Percentiles rank a stretch among this genome's conserved stretches.
phyloP scores from a whole-genome alignment of 345 rosid genomes.

The Moricandia moricandioides region DNA sequence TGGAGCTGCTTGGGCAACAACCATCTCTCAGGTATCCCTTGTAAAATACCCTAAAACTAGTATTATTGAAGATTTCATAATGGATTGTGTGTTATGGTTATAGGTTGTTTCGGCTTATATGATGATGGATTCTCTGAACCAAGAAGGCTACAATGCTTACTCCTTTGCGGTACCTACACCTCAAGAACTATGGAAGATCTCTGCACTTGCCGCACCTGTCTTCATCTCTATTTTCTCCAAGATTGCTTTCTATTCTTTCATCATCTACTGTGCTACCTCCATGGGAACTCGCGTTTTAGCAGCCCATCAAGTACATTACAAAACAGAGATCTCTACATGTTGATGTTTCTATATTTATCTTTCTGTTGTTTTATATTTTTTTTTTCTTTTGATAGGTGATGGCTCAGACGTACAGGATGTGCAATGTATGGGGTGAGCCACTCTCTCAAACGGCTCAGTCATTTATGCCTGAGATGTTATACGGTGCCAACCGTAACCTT shows the following conservation, averaged over 20 bases:
- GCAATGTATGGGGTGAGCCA: conserved; percentile 80
- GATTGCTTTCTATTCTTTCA: conserved; percentile 77
- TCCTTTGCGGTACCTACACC: conserved; percentile 60
- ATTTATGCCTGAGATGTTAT: conserved; percentile 83
- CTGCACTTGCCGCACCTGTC: conserved; percentile 54
- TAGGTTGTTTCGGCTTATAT: conserved; percentile 85
- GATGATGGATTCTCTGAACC: conserved; percentile 80
- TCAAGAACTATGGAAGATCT: conserved; percentile 52
- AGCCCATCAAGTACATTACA: conserved; percentile 75
- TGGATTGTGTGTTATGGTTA: conserved; percentile 5
- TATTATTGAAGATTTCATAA: not conserved
- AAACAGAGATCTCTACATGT: not conserved
- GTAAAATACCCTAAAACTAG: not conserved
- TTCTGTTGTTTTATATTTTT: not conserved
- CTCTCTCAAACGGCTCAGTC: conserved; percentile 95
- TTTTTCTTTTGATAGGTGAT: conserved; percentile 47
- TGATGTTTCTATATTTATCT: not conserved
- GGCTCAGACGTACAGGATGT: conserved; percentile 68
- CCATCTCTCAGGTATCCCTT: conserved; percentile 75
- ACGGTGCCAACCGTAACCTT: conserved; percentile 61
- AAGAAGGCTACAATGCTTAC: conserved; percentile 72
- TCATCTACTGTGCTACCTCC: conserved; percentile 76
- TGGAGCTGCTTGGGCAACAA: conserved; percentile 97
- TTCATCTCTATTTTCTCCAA: conserved; percentile 43
- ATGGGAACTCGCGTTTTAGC: conserved; percentile 78